Evolutionary conservation across 805 yeast genomes (phyloP), one percentile per base, ranked within the genome.

Genomic region (Metschnikowia kofuensis): DNA sequence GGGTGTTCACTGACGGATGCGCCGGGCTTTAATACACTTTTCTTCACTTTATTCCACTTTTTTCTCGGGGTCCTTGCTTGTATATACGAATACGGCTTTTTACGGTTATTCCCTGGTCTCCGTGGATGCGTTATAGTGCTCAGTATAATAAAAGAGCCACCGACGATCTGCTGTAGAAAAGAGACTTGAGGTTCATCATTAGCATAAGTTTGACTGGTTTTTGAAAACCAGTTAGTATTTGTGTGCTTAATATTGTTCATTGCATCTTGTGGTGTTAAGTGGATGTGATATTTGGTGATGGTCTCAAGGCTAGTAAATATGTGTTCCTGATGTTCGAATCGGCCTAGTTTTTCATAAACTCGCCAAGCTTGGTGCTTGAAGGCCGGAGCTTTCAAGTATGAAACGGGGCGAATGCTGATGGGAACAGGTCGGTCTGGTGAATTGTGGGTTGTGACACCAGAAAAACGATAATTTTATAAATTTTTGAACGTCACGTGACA

Each of bases 131-230:
- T 70, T 65, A 69, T 62, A 50, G 74, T 53, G 75, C 72, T 69
- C 67, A 62, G 42, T 14, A 45, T 51, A 72, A 72, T 72, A 69
- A 45, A 34, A 72, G 76, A 71, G 74, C 75, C 77, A 70, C 75
- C 73, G 61, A 73, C 76, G 76, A 67, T 72, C 68, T 65, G 60
- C 62, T 53, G 59, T 56, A 56, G 59, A 34, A 41, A 31, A 32
- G 53, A 50, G 56, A 48, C 56, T 45, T 44, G 54, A 43, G 53
- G 48, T 44, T 44, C 40, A 30, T 37, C 49, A 41, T 38, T 47
- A 35, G 48, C 44, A 35, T 21, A 21, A n/a, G n/a, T n/a, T n/a
- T n/a, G n/a, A n/a, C n/a, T n/a, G n/a, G n/a, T n/a, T n/a, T n/a
- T n/a, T n/a, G n/a, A n/a, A n/a, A n/a, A n/a, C n/a, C n/a, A n/a